A percentile compares a stretch with the other conserved stretches of the same genome.
These are phyloP conservation scores for Chlorella sp. DNA, from an alignment of 139 green algal genomes.

Conservation along the genomic window DNA sequence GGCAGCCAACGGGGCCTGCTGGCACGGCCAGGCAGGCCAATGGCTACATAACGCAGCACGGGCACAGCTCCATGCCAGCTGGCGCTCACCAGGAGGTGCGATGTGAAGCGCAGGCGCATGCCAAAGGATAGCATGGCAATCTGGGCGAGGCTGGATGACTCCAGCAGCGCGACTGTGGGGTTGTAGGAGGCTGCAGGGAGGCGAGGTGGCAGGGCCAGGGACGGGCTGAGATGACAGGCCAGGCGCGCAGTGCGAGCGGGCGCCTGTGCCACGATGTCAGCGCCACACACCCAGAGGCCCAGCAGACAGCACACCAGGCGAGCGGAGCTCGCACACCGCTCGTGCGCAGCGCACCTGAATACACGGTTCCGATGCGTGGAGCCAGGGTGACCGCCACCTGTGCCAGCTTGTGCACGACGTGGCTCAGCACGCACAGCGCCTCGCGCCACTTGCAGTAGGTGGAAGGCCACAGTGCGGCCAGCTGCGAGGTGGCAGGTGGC, in stretches of 20 bases:
- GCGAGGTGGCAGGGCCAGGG: background rate
- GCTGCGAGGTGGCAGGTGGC: background rate
- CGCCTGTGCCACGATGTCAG: too few species aligned
- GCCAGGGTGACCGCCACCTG: conserved; percentile 31
- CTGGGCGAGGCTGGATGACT: conserved; percentile 39
- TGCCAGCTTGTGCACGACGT: conserved; percentile 37
- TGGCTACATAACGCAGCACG: too few species aligned
- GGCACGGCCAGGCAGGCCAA: too few species aligned
- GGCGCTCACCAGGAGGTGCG: conserved; percentile 8
- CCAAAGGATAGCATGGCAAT: conserved; percentile 51
- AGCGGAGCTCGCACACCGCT: too few species aligned
- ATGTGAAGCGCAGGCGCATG: conserved; percentile 18
- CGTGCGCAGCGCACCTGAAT: conserved; percentile 8
- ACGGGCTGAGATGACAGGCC: background rate
- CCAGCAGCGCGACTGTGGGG: conserved; percentile 38
- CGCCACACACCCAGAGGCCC: too few species aligned
- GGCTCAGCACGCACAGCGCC: conserved; percentile 33
- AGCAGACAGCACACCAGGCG: too few species aligned
- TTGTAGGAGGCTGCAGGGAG: too few species aligned
- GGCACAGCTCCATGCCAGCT: background rate
- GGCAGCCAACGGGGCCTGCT: too few species aligned
- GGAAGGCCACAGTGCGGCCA: conserved; percentile 24
- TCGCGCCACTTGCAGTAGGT: conserved; percentile 30
- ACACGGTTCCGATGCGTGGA: conserved; percentile 28
- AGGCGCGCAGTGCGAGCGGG: too few species aligned